Evolutionary conservation across 352 stramenopile species (phyloP), one percentile per base, ranked within the genome.

Genomic region (Globisporangium rhizosaccharum): DNA sequence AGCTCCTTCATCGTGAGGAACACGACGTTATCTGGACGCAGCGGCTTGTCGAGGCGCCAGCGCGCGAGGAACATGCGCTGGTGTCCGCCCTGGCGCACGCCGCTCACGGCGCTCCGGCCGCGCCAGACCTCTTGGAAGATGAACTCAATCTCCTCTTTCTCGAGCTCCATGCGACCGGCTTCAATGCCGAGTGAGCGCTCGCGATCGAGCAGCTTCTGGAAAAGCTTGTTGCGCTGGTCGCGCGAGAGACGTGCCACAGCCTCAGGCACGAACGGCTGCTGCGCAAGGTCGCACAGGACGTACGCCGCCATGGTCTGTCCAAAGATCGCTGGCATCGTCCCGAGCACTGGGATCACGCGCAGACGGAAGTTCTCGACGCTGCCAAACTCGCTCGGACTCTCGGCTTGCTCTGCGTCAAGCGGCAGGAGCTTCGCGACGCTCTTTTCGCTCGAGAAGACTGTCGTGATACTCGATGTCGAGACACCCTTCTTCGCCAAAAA

Each of bases 351-450:
- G 52, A 99, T 92, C 28, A 99, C 89, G 28, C 96, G 90, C 47
- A 98, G 89, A 41, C 97, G 84, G 71, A 99, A 98, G 57, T 98
- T 96, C 59, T 98, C 94, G 26, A 99, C 87, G 54, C 91, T 96
- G 56, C 96, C 96, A 79, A 98, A 99, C 55, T 98, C 85, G 25
- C 82, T 73, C n/a, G 88, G 86, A 28, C 91, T 88, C 20, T 84
- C 76, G 5, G 61, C 79, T 59, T 96, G 96, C 68, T 98, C 93
- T 0, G 94, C 82, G 15, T 97, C 96, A 37, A 99, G 80, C 41
- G 96, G 92, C 33, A 98, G 79, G 44, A 99, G 73, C 65, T 98
- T 96, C n/a, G 79, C 85, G 25, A 98, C 92, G n/a, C 94, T 92
- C 68, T 97, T 97, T 77, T 99, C 97, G 54, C 94, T 98, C 59